Percentiles rank a stretch among this genome's conserved stretches.
Conservation (phyloP, 345 rosid genomes). For the Citropsis articulata region DNA sequence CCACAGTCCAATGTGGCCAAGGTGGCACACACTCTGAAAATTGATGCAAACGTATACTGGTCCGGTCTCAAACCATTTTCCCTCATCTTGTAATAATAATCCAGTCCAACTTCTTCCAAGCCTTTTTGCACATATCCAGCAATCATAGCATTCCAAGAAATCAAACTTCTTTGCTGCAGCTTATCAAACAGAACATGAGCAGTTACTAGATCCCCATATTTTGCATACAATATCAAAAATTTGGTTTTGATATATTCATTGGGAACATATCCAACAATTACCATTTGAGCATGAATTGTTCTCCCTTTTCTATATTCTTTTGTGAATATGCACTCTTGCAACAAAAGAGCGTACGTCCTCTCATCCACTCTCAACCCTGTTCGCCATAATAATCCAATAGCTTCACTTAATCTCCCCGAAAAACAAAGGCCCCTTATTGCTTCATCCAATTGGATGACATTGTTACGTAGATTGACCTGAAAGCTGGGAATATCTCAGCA, state of each 20-base stretch:
- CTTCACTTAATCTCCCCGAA: slow-evolving; percentile 62
- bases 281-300: slow-evolving; percentile 72
- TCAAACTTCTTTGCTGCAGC: slow-evolving; percentile 27
- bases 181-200: slow-evolving; percentile 36
- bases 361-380: slow-evolving; percentile 32
- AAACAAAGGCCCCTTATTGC: slow-evolving; percentile 58
- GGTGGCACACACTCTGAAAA: slow-evolving; percentile 60
- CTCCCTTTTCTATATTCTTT: slow-evolving; percentile 41
- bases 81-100: slow-evolving; percentile 50
- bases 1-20: slow-evolving; percentile 63
- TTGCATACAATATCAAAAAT: slow-evolving; percentile 56
- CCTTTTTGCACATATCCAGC: slow-evolving; percentile 63
- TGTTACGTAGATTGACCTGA: slow-evolving; percentile 54
- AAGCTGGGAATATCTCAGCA: slow-evolving; percentile 50
- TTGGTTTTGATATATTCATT: slow-evolving; percentile 53
- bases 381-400: slow-evolving; percentile 54
- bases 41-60: slow-evolving; percentile 68
- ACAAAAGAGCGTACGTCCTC: slow-evolving; percentile 44
- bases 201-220: slow-evolving; percentile 48
- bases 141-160: slow-evolving; percentile 60
- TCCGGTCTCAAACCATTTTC: slow-evolving; percentile 43
- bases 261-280: slow-evolving; percentile 43
- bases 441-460: slow-evolving; percentile 38
- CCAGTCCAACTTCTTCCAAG: slow-evolving; percentile 37
- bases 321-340: slow-evolving; percentile 68